Percentiles rank a stretch among this genome's conserved stretches.
These are phyloP conservation scores for Backusella morwellensis DNA, from an alignment of 192 early-diverging fungal genomes.

Conservation along the genomic window DNA sequence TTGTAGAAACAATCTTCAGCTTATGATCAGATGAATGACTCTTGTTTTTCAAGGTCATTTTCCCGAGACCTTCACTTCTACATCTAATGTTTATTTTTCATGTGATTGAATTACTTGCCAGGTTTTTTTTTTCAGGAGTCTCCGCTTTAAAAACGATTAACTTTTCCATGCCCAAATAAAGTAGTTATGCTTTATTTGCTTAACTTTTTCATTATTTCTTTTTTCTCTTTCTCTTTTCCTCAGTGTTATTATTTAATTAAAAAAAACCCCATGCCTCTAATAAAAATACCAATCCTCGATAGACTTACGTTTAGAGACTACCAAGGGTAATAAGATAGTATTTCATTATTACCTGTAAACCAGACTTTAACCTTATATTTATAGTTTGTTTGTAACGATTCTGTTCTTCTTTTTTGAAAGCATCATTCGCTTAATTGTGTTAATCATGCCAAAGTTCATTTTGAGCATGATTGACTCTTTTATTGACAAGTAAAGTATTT, in stretches of 20 bases:
- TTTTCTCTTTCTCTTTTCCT: background rate
- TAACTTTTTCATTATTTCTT: background rate
- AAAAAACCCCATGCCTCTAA: background rate
- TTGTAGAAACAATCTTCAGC: too few species aligned
- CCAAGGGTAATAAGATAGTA: conserved; percentile 35
- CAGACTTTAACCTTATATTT: background rate
- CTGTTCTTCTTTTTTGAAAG: conserved; percentile 70
- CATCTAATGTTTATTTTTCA: background rate
- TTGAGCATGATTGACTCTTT: conserved; percentile 38
- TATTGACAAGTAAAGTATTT: conserved; percentile 29
- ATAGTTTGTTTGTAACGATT: conserved; percentile 52
- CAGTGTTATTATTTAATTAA: background rate
- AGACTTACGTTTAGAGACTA: conserved; percentile 61
- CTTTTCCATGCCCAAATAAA: background rate
- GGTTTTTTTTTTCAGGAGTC: background rate
- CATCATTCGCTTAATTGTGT: conserved; percentile 66
- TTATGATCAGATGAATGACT: too few species aligned
- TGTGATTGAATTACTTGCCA: background rate
- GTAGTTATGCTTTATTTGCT: background rate
- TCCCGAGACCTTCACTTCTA: background rate
- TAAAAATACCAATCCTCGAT: conserved; percentile 57
- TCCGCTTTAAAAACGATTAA: background rate
- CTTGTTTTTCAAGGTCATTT: too few species aligned
- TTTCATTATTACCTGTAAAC: background rate
- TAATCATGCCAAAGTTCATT: conserved; percentile 57